Conservation (phyloP, 805 yeast genomes). For the Pichia pseudocactophila region DNA sequence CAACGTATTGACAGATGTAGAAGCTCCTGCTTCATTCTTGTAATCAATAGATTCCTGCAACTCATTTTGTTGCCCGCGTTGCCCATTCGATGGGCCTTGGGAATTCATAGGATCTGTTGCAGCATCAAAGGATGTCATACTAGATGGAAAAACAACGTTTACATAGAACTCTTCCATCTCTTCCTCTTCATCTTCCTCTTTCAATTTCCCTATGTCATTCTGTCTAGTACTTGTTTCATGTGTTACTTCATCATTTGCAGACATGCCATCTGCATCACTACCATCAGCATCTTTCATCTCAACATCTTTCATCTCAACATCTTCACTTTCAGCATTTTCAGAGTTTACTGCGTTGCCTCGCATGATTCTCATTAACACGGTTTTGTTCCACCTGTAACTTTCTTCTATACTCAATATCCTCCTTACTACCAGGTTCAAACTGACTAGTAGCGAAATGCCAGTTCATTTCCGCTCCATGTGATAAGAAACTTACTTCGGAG, state of each 20-base stretch:
- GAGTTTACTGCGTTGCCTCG: constrained; percentile 20
- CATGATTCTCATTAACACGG: constrained; percentile 10
- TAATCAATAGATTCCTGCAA: constrained; percentile 12
- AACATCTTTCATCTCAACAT: background rate
- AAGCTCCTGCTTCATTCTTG: constrained; percentile 7
- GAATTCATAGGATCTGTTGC: constrained; percentile 16
- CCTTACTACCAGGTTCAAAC: constrained; percentile 86
- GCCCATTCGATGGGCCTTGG: background rate
- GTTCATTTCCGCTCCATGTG: constrained; percentile 83
- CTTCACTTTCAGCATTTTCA: background rate
- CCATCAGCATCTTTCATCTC: constrained; percentile 2
- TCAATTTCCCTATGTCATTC: too few relatives aligned
- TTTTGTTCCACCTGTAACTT: constrained; percentile 17
- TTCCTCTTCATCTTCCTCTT: constrained; percentile 26
- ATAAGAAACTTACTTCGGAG: constrained; percentile 65
- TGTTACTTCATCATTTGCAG: constrained; percentile 30
- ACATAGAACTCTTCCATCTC: constrained; percentile 42
- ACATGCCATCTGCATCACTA: constrained; percentile 3
- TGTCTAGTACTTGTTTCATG: constrained; percentile 13
- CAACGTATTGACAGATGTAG: constrained; percentile 20
- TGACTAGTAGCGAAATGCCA: constrained; percentile 66
- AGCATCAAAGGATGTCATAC: constrained; percentile 19
- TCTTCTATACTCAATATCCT: constrained; percentile 58
- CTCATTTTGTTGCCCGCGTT: background rate
- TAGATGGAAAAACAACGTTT: constrained; percentile 42